These are phyloP conservation scores for Kwoniella heveanensis DNA, from an alignment of 768 basidiomycete genomes.

Conservation along the genomic window DNA sequence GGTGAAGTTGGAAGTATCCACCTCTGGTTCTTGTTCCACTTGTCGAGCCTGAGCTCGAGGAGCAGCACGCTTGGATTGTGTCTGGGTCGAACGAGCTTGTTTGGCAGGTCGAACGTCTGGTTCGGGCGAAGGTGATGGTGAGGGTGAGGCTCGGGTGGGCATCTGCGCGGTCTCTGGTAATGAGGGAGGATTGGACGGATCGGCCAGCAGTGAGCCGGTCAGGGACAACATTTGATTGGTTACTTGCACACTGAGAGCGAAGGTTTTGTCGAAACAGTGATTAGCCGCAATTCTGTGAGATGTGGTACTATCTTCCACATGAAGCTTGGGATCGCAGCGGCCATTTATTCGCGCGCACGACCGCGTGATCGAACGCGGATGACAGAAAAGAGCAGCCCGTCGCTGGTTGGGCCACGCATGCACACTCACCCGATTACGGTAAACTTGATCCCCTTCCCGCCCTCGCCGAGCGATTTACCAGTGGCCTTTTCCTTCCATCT, in stretches of 20 bases:
- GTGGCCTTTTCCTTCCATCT: conserved; percentile 78
- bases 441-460: conserved; percentile 71
- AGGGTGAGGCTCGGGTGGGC: conserved; percentile 19
- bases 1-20: conserved; percentile 35
- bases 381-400: too few relatives aligned
- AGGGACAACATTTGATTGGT: conserved; percentile 93
- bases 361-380: too few relatives aligned
- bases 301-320: too few relatives aligned
- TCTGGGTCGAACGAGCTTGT: conserved; percentile 8
- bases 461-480: conserved; percentile 69
- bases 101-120: conserved; percentile 14
- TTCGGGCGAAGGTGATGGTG: conserved; percentile 36
- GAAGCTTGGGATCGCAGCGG: too few relatives aligned
- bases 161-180: conserved; percentile 20
- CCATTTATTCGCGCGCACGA: too few relatives aligned
- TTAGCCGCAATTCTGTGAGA: too few relatives aligned
- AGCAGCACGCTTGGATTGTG: conserved; percentile 1
- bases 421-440: conserved; percentile 78
- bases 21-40: conserved; percentile 20
- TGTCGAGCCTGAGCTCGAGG: neutral
- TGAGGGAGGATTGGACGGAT: conserved; percentile 42
- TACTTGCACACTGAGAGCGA: conserved; percentile 67
- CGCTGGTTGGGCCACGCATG: conserved; percentile 14
- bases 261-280: conserved; percentile 4
- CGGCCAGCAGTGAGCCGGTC: conserved; percentile 60